Evolutionary conservation across 2,329 filamentous ascomycete genomes (phyloP).

Genomic region (Aureobasidium lini): DNA sequence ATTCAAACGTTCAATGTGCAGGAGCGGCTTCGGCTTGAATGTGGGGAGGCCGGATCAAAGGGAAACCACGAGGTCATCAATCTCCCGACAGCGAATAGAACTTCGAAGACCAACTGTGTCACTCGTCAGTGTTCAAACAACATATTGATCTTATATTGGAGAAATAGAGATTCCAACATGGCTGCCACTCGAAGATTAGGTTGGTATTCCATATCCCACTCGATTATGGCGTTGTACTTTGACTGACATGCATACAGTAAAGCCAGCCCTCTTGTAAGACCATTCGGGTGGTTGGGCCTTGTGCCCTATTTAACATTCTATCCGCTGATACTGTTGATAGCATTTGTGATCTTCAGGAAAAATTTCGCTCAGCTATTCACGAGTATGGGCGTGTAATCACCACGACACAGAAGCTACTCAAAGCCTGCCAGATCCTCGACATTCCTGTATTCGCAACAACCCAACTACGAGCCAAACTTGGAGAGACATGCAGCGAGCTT

Average conservation of each 20-base stretch:
- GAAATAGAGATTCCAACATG: neutral
- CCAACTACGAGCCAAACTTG: slow-evolving; percentile 71
- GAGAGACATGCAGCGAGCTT: slow-evolving; percentile 70
- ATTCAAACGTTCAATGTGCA: neutral
- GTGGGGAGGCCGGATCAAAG: slow-evolving; percentile 4
- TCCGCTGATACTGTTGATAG: slow-evolving; percentile 38
- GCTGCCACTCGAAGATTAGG: slow-evolving; percentile 17
- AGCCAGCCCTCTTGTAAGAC: slow-evolving; percentile 19
- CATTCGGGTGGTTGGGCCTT: neutral
- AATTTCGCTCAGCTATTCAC: slow-evolving; percentile 75
- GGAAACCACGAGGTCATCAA: neutral
- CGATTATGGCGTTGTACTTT: neutral
- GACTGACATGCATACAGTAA: slow-evolving; percentile 17
- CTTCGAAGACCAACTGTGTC: too few species aligned
- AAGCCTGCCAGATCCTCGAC: slow-evolving; percentile 46
- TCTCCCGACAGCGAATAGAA: neutral
- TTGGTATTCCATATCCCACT: neutral
- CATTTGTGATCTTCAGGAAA: slow-evolving; percentile 91
- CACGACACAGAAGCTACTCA: slow-evolving; percentile 46
- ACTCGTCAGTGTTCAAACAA: too few species aligned
- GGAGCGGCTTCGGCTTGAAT: neutral
- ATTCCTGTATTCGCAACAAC: slow-evolving; percentile 83
- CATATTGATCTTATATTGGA: too few species aligned
- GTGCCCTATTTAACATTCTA: too few species aligned
- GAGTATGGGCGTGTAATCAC: slow-evolving; percentile 69